phyloP scores from a whole-genome alignment of 2,329 filamentous ascomycete genomes.

The Xylariaceae sp. region DNA sequence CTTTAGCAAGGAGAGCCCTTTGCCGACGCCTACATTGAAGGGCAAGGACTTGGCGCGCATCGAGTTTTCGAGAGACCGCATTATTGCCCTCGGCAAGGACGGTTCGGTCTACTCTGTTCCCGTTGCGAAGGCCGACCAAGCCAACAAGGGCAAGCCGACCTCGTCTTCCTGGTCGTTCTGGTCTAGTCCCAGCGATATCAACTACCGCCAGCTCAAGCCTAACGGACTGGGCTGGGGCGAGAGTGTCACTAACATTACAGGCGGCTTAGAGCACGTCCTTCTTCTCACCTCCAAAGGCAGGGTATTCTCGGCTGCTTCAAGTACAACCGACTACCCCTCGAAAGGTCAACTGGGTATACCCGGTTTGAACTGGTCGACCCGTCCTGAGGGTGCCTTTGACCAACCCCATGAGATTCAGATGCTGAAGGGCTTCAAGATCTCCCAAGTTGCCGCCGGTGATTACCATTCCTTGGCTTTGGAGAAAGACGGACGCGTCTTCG shows the following conservation, averaged over 20 bases:
- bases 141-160: constrained; percentile 55
- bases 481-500: constrained; percentile 69
- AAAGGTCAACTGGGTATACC: constrained; percentile 84
- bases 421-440: constrained; percentile 64
- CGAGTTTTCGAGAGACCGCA: constrained; percentile 72
- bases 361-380: constrained; percentile 71
- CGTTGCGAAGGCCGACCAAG: constrained; percentile 66
- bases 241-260: constrained; percentile 65
- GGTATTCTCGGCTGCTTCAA: constrained; percentile 82
- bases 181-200: constrained; percentile 49
- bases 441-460: constrained; percentile 76
- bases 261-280: constrained; percentile 80
- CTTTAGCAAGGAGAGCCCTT: constrained; percentile 59
- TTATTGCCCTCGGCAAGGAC: constrained; percentile 69
- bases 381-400: constrained; percentile 74
- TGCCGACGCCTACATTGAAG: constrained; percentile 65
- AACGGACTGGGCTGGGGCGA: constrained; percentile 61
- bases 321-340: constrained; percentile 69
- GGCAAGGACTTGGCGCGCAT: constrained; percentile 78
- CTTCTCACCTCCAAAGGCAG: constrained; percentile 80
- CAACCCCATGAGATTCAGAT: constrained; percentile 72
- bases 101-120: constrained; percentile 84
- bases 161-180: constrained; percentile 70
- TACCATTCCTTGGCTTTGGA: constrained; percentile 79
- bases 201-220: constrained; percentile 69